Percentiles rank a stretch among this genome's conserved stretches.
phyloP scores from a whole-genome alignment of 176 grass and related monocot species.

The Rhynchospora tenuis region DNA sequence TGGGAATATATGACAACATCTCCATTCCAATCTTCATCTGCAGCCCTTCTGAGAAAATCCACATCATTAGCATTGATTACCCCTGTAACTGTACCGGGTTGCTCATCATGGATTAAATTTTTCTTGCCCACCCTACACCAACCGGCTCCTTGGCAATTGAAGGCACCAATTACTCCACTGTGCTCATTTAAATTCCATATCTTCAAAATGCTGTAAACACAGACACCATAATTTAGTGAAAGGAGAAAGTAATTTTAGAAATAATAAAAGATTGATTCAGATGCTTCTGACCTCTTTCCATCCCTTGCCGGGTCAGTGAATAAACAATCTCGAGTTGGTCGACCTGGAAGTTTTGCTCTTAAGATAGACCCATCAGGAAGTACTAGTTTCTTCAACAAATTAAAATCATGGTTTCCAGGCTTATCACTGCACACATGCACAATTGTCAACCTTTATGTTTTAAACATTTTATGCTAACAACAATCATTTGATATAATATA shows the following conservation, averaged over 20 bases:
- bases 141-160: constrained; percentile 83
- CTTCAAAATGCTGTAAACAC: constrained; percentile 50
- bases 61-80: constrained; percentile 44
- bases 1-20: constrained; percentile 62
- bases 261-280: neutral
- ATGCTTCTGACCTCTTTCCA: constrained; percentile 47
- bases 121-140: constrained; percentile 65
- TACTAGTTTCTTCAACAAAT: constrained; percentile 72
- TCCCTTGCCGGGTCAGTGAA: constrained; percentile 80
- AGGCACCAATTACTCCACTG: constrained; percentile 69
- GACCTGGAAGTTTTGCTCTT: constrained; percentile 54
- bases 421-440: constrained; percentile 52
- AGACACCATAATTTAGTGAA: neutral
- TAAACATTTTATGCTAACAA: neutral
- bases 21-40: constrained; percentile 42
- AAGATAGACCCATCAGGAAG: constrained; percentile 78
- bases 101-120: constrained; percentile 61
- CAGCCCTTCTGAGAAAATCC: constrained; percentile 32
- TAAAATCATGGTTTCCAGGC: constrained; percentile 71
- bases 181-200: constrained; percentile 84
- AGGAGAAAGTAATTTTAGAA: neutral
- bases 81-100: constrained; percentile 59
- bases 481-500: neutral
- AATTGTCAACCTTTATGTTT: neutral
- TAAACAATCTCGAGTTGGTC: constrained; percentile 66